Evolutionary conservation across 305 asterid genomes (phyloP).

Genomic region (Fraxinus velutina): DNA sequence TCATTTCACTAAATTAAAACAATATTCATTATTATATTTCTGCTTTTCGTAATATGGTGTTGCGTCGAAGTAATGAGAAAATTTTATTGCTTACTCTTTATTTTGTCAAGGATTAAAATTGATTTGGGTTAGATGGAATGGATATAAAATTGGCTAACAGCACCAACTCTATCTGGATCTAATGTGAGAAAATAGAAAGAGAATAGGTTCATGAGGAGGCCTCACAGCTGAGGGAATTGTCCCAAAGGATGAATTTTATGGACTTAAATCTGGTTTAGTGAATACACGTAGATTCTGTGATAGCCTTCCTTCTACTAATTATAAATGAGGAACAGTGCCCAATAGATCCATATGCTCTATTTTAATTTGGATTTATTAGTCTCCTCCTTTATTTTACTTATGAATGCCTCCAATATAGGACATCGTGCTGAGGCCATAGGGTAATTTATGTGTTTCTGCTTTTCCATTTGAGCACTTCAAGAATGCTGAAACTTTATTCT

Average conservation of each 20-base stretch:
- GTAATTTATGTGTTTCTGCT: not conserved
- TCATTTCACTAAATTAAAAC: slow-evolving; percentile 7
- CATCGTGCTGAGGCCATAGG: not conserved
- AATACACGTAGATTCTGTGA: slow-evolving; percentile 1
- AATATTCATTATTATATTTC: not conserved
- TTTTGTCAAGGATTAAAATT: slow-evolving; percentile 1
- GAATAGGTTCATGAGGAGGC: not conserved
- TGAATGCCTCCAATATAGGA: not conserved
- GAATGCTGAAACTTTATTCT: not conserved
- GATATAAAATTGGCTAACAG: not conserved
- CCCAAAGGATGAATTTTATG: not conserved
- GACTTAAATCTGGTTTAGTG: not conserved
- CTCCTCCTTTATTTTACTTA: not conserved
- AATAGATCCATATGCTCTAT: not conserved
- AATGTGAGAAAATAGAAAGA: not conserved
- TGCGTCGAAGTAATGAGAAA: not conserved
- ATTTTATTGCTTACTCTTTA: not conserved
- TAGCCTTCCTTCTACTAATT: not conserved
- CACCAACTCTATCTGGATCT: not conserved
- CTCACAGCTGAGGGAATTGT: not conserved
- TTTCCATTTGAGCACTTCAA: not conserved
- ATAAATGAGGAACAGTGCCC: not conserved
- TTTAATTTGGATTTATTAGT: not conserved
- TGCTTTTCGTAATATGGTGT: slow-evolving; percentile 4
- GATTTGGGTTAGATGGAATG: not conserved